phyloP scores from a whole-genome alignment of 805 yeast genomes.

The Saturnispora sekii region DNA sequence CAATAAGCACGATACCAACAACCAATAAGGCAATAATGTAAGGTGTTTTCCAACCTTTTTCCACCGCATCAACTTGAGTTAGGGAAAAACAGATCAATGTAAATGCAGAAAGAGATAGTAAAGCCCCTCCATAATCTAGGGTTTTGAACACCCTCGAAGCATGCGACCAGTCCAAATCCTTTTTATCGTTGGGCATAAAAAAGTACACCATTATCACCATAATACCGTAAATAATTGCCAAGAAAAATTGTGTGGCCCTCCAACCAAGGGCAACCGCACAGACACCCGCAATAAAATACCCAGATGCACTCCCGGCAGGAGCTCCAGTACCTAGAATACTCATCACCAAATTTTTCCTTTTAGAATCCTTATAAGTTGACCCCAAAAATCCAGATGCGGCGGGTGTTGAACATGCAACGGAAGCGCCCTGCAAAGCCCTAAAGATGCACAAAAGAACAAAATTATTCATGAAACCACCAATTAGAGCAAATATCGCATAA shows the following conservation, averaged over 20 bases:
- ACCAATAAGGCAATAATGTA: constrained; percentile 36
- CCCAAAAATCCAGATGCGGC: constrained; percentile 40
- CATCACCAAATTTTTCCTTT: constrained; percentile 33
- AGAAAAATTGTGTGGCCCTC: constrained; percentile 34
- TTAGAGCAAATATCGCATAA: constrained; percentile 27
- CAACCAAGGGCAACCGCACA: constrained; percentile 31
- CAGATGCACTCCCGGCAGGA: constrained; percentile 37
- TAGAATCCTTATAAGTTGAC: constrained; percentile 30
- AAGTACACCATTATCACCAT: constrained; percentile 18
- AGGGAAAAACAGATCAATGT: constrained; percentile 35
- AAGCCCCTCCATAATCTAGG: constrained; percentile 36
- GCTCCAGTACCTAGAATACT: constrained; percentile 38
- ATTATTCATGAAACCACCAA: constrained; percentile 30
- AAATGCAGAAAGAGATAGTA: constrained; percentile 32
- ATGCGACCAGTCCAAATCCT: constrained; percentile 18
- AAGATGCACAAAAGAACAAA: constrained; percentile 31
- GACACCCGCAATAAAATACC: constrained; percentile 36
- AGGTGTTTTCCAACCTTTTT: constrained; percentile 36
- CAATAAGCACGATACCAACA: constrained; percentile 29
- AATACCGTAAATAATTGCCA: constrained; percentile 29
- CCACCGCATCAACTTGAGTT: constrained; percentile 33
- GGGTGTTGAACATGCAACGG: constrained; percentile 36
- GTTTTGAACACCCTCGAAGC: constrained; percentile 18
- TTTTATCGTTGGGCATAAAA: constrained; percentile 30
- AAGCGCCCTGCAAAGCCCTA: constrained; percentile 36